Base-by-base conservation (phyloP, 1,284 basidiomycete species). In the Ganoderma lucidum region DNA sequence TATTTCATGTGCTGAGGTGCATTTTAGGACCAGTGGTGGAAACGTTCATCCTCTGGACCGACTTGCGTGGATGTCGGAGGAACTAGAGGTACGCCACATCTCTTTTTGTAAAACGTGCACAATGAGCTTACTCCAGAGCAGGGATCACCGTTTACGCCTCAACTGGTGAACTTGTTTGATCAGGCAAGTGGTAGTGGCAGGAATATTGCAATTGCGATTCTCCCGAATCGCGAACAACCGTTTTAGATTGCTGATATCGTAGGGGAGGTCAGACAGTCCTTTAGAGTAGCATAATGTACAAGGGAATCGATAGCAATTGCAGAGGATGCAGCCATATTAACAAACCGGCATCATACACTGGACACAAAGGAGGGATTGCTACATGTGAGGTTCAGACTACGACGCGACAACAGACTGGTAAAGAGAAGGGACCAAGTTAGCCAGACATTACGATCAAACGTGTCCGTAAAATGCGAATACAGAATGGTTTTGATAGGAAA, bases 131-230 rank as follows among this genome's bases (percentile, higher is more conserved):
- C 41, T 41, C 15, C 14, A 19, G 10, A 3, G 23, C 37, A 74
- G 74, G 44, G 65, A 44, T 23, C 55, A 10, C 60, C 35, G 12
- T 70, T 82, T 74, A 73, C 76, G 12, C 83, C 86, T n/a, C 80
- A 84, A 35, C 73, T 87, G 10, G 81, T 92, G 1, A 91, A 90
- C 75, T 75, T 93, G 53, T 93, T 93, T 71, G 88, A 92, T 73
- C 91, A 92, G 77, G 81, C 81, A 5, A 84, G 83, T 12, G 90
- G 89, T 45, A 92, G 90, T 76, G 89, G 86, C 58, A 80, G 91
- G 72, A 92, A 92, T 77, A 81, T 90, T 64, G 89, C 86, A 2
- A 80, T 92, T 66, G 64, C 69, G 41, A 68, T 71, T 12, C 44
- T 53, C 14, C 59, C 59, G 61, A 17, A 37, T 28, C 12, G n/a